phyloP scores from a whole-genome alignment of 2,329 filamentous ascomycete genomes.

The Dryadomyces sulphureus region DNA sequence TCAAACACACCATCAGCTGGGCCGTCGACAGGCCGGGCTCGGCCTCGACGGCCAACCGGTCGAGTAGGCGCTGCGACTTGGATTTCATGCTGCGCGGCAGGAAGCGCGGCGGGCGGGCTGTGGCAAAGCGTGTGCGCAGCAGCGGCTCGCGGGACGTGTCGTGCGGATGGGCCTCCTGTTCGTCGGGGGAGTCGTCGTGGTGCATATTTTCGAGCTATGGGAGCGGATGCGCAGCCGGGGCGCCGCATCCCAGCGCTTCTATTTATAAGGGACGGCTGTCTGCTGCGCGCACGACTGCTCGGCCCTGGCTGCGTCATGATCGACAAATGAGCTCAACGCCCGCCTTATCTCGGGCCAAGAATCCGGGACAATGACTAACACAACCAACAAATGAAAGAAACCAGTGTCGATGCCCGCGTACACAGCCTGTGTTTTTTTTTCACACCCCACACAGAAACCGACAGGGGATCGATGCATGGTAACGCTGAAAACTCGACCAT shows the following conservation, averaged over 20 bases:
- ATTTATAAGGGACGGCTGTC: neutral
- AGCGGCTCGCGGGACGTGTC: no score
- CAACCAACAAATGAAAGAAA: neutral
- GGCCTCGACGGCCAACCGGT: constrained; percentile 55
- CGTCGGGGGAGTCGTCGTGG: neutral
- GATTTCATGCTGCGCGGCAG: neutral
- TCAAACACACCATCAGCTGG: constrained; percentile 56
- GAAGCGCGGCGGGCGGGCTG: neutral
- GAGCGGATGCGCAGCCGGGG: neutral
- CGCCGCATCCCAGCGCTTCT: neutral
- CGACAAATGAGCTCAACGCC: neutral
- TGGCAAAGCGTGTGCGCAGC: no score
- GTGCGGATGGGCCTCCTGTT: neutral
- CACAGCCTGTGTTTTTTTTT: neutral
- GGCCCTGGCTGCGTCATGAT: neutral
- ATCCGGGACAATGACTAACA: neutral
- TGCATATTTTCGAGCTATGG: neutral
- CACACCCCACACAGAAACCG: neutral
- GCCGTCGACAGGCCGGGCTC: constrained; percentile 64
- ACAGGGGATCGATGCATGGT: no score
- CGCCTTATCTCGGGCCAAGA: neutral
- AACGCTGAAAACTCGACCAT: no score
- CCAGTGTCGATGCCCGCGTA: neutral
- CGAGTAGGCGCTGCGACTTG: constrained; percentile 18
- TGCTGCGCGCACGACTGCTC: no score